Evolutionary conservation across 768 basidiomycete species (phyloP).

Genomic region (Saitozyma podzolica): DNA sequence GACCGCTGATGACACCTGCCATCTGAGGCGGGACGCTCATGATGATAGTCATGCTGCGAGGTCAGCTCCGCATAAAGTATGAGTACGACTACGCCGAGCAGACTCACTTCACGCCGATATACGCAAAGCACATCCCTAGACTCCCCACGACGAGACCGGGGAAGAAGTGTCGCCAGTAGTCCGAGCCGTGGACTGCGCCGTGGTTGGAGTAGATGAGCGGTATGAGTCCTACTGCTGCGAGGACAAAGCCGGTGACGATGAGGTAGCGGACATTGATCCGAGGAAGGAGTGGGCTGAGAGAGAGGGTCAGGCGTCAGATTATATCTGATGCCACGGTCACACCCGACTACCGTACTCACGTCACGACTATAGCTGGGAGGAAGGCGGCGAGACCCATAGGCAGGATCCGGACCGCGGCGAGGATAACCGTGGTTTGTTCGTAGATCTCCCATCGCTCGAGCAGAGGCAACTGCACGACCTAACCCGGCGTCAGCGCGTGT

Average conservation of each 20-base stretch:
- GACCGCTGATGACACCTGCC: constrained; percentile 27
- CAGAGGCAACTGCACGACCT: constrained; percentile 12
- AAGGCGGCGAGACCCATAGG: constrained; percentile 19
- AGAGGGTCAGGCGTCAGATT: no score
- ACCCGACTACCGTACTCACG: constrained; percentile 6
- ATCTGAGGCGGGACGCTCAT: constrained; percentile 18
- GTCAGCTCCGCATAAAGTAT: neutral
- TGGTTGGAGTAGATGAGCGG: no score
- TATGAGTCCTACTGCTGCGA: neutral
- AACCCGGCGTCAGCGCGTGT: neutral
- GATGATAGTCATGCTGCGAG: constrained; percentile 19
- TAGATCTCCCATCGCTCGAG: constrained; percentile 13
- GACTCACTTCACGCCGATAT: neutral
- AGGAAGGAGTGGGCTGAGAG: no score
- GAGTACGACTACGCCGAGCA: constrained; percentile 5
- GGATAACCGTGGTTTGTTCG: constrained; percentile 17
- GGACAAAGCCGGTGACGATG: neutral
- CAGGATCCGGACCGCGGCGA: constrained; percentile 28
- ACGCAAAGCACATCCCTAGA: no score
- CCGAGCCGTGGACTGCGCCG: neutral
- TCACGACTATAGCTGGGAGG: constrained; percentile 5
- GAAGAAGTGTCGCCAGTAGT: constrained; percentile 16
- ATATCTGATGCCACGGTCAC: no score
- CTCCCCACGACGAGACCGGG: constrained; percentile 11
- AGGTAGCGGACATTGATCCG: neutral